These are phyloP conservation scores for Agaricus blazei DNA, from an alignment of 768 basidiomycete species.

Conservation along the genomic window DNA sequence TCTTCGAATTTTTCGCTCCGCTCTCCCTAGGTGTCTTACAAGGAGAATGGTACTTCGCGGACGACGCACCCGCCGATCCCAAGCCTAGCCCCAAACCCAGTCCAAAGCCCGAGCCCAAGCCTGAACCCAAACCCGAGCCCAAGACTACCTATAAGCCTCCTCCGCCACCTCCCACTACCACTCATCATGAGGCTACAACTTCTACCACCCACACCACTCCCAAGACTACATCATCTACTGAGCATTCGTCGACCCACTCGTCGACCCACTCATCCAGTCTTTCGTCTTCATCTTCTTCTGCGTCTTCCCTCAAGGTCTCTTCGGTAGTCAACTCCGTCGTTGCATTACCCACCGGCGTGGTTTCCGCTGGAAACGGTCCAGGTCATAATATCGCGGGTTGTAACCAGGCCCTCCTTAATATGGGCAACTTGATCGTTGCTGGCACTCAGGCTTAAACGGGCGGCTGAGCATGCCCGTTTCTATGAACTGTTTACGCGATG, in stretches of 20 bases:
- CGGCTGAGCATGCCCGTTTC: not conserved
- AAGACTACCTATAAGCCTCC: slow-evolving; percentile 18
- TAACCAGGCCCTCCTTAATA: slow-evolving; percentile 26
- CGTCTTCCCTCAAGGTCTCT: slow-evolving; percentile 7
- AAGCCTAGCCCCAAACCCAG: slow-evolving; percentile 7
- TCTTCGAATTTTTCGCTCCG: slow-evolving; percentile 59
- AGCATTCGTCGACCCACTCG: slow-evolving; percentile 5
- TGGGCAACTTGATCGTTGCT: slow-evolving; percentile 25
- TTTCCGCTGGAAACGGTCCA: slow-evolving; percentile 25
- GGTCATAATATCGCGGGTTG: slow-evolving; percentile 19
- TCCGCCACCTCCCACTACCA: slow-evolving; percentile 18
- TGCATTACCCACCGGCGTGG: slow-evolving; percentile 5
- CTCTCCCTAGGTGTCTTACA: slow-evolving; percentile 48
- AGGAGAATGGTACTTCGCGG: slow-evolving; percentile 52
- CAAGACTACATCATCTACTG: slow-evolving; percentile 4
- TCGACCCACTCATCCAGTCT: not conserved
- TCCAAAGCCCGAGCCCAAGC: slow-evolving; percentile 14
- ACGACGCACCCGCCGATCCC: not conserved
- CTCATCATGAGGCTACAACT: slow-evolving; percentile 15
- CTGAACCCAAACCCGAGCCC: slow-evolving; percentile 14
- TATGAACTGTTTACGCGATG: not conserved
- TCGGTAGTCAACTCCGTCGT: not conserved
- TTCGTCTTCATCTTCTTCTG: not conserved
- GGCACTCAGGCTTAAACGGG: slow-evolving; percentile 14
- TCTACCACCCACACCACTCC: slow-evolving; percentile 1